A percentile compares a stretch with the other conserved stretches of the same genome.
Conservation (phyloP, 164 flowering plant species). For the Kalanchoe fedtschenkoi region DNA sequence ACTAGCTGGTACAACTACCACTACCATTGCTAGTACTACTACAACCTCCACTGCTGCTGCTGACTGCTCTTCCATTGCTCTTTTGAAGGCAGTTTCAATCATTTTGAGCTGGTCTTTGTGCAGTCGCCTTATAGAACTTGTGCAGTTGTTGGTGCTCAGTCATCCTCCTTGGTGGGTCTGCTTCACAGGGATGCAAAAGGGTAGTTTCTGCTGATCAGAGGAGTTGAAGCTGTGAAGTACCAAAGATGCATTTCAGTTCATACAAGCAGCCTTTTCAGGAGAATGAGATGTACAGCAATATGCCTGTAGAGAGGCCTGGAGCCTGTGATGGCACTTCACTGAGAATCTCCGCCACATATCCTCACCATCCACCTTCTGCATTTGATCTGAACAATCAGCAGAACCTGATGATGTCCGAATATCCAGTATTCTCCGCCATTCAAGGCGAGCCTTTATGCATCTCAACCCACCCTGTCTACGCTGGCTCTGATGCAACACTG, state of each 20-base stretch:
- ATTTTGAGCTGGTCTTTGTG: no score
- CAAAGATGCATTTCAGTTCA: slow-evolving; percentile 4
- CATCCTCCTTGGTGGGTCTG: no score
- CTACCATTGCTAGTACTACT: no score
- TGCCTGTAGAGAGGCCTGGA: neutral
- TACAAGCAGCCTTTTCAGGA: slow-evolving; percentile 22
- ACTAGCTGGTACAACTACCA: no score
- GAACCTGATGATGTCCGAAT: slow-evolving; percentile 23
- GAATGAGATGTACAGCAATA: slow-evolving; percentile 12
- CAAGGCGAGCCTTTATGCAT: slow-evolving; percentile 20
- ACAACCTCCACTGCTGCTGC: no score
- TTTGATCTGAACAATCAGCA: slow-evolving; percentile 22
- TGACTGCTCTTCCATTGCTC: no score
- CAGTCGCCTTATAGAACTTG: no score
- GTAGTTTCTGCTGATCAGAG: no score
- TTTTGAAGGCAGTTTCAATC: no score
- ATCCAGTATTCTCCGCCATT: slow-evolving; percentile 26
- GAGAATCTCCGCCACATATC: slow-evolving; percentile 18
- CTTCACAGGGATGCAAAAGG: neutral
- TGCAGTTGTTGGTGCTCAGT: no score
- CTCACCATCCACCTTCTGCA: slow-evolving; percentile 12
- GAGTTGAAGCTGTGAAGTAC: no score
- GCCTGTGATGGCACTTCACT: slow-evolving; percentile 18
- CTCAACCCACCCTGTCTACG: slow-evolving; percentile 5
- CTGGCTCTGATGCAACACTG: slow-evolving; percentile 12